Evolutionary conservation across 2,329 filamentous ascomycete genomes (phyloP).

Genomic region (Aspergillus ochraceoroseus): DNA sequence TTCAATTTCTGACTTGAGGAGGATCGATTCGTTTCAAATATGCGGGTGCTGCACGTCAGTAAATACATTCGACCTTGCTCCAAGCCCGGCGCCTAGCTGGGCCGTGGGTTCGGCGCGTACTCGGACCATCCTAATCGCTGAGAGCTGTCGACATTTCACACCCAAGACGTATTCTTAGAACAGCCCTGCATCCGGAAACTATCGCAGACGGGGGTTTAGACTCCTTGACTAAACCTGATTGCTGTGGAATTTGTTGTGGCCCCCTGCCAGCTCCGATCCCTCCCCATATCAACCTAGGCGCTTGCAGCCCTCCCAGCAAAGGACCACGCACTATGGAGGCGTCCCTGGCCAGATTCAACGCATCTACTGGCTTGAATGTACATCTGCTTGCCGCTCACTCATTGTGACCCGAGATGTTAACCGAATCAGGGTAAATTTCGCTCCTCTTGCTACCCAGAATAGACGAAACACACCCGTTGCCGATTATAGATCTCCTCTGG

Average conservation of each 20-base stretch:
- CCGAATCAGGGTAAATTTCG: conserved; percentile 17
- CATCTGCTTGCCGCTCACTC: conserved; percentile 22
- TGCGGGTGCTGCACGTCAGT: conserved; percentile 10
- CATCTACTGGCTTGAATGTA: conserved; percentile 2
- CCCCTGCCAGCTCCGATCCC: conserved; percentile 7
- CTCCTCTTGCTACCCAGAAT: conserved; percentile 21
- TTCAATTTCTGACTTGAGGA: not conserved
- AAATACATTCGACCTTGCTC: conserved; percentile 18
- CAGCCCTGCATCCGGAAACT: conserved; percentile 19
- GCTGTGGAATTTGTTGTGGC: conserved; percentile 13
- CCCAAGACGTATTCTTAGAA: conserved; percentile 25
- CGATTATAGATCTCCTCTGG: conserved; percentile 25
- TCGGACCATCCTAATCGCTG: conserved; percentile 19
- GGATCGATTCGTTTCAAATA: conserved; percentile 16
- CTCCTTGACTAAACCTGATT: conserved; percentile 9
- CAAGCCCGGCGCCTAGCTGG: conserved; percentile 23
- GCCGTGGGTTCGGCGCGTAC: conserved; percentile 25
- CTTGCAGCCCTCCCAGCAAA: conserved; percentile 13
- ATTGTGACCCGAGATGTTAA: conserved; percentile 11
- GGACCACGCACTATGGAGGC: conserved; percentile 12
- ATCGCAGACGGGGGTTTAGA: conserved; percentile 15
- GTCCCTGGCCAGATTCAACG: conserved; percentile 4
- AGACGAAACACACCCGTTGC: conserved; percentile 26
- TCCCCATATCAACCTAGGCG: conserved; percentile 19
- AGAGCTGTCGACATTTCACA: conserved; percentile 8